phyloP scores from a whole-genome alignment of 2,329 filamentous ascomycete species.

The Fusarium neocosmosporiellum region DNA sequence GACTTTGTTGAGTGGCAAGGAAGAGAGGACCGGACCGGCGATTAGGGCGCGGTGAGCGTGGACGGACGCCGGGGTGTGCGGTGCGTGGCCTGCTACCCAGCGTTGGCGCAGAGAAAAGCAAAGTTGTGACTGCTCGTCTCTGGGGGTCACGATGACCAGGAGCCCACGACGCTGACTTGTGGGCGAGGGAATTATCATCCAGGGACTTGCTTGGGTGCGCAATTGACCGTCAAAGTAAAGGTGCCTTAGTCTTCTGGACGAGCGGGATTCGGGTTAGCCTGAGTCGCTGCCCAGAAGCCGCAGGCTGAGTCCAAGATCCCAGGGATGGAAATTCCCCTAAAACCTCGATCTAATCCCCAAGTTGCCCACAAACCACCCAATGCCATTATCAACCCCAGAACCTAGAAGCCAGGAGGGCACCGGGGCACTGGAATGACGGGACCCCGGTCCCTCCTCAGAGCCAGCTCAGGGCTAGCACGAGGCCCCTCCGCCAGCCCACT shows the following conservation, averaged over 20 bases:
- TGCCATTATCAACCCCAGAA: constrained; percentile 30
- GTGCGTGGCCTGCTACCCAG: constrained; percentile 4
- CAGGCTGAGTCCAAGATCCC: constrained; percentile 32
- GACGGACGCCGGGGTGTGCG: constrained; percentile 8
- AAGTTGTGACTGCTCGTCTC: constrained; percentile 37
- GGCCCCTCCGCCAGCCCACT: constrained; percentile 16
- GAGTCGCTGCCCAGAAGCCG: constrained; percentile 17
- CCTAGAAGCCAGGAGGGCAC: constrained; percentile 33
- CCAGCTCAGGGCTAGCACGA: constrained; percentile 30
- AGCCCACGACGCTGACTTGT: constrained; percentile 24
- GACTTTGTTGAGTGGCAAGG: constrained; percentile 24
- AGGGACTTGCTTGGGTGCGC: constrained; percentile 7
- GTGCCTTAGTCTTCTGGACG: constrained; percentile 4
- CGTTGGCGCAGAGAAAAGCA: constrained; percentile 38
- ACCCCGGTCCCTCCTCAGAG: constrained; percentile 22
- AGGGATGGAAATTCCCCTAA: constrained; percentile 35
- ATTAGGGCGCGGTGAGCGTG: constrained; percentile 17
- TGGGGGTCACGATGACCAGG: constrained; percentile 25
- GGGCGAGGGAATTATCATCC: constrained; percentile 22
- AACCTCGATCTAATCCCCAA: constrained; percentile 30
- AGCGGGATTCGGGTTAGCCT: constrained; percentile 20
- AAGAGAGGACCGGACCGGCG: constrained; percentile 23
- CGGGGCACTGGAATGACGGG: constrained; percentile 40
- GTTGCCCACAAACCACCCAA: constrained; percentile 27
- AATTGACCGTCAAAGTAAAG: constrained; percentile 16